Conservation (phyloP, 2,329 filamentous ascomycete genomes). For the Trichoderma gracile region DNA sequence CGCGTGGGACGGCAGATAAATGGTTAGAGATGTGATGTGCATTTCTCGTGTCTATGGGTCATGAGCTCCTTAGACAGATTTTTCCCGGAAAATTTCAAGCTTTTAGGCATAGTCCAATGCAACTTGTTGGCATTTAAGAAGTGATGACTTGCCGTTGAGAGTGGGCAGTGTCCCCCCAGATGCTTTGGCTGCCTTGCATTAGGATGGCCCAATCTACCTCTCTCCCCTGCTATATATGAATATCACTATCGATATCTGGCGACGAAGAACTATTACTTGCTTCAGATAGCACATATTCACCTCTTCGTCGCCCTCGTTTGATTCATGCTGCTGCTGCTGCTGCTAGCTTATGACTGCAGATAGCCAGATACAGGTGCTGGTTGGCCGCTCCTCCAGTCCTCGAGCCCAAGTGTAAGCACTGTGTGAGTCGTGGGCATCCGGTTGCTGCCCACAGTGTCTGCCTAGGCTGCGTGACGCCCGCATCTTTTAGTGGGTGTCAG, state of each 20-base stretch:
- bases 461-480: constrained; percentile 4
- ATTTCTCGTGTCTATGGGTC: constrained; percentile 18
- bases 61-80: constrained; percentile 19
- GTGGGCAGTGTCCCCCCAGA: too few species aligned
- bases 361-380: neutral
- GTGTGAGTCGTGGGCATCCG: neutral
- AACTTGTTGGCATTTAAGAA: neutral
- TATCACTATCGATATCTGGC: too few species aligned
- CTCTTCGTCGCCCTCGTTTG: too few species aligned
- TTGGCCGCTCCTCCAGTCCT: too few species aligned
- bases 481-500: constrained; percentile 25
- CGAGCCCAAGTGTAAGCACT: constrained; percentile 17
- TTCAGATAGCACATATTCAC: too few species aligned
- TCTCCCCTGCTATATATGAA: too few species aligned
- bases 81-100: constrained; percentile 7
- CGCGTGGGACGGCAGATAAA: constrained; percentile 4
- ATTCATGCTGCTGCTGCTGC: too few species aligned
- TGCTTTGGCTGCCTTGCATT: too few species aligned
- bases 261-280: too few species aligned
- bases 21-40: constrained; percentile 19
- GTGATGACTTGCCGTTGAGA: neutral
- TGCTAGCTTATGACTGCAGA: neutral
- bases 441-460: constrained; percentile 26
- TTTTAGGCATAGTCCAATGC: constrained; percentile 24
- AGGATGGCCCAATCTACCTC: too few species aligned